Base-by-base conservation (phyloP, 306 rosid genomes). In the Quercus dentata region DNA sequence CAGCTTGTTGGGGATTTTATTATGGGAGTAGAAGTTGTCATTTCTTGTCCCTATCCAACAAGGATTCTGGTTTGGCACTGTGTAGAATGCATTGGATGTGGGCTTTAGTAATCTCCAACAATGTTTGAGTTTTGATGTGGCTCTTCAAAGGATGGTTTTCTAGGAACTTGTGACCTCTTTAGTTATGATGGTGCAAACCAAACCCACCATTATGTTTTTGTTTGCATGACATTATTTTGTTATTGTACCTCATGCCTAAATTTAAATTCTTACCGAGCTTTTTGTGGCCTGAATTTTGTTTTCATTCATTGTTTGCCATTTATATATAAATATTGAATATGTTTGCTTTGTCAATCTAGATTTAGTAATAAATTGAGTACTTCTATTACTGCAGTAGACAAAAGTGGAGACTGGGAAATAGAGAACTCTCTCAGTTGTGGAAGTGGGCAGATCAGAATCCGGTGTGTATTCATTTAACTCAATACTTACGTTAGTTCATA, bases 361-460 rank as follows among this genome's bases (percentile, higher is more conserved):
- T 51, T 76, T 72, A 23, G 69, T 78, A 28, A 83, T 41, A 25
- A 51, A 46, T 20, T 25, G 31, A 74, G 49, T 79, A 23, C 5
- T 64, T 81, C 38, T 76, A 67, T 28, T 78, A 35, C 81, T 82
- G 73, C 94, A 91, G 98, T 61, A 90, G 83, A 88, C 97, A 93
- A 54, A 91, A 92, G 82, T 94, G 97, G 97, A 91, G 99, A 85
- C 62, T 94, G 85, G 97, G 99, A 69, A 94, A 94, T 86, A 94
- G 89, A 90, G 99, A 94, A 81, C 90, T 94, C 78, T 91, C 99
- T 81, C 98, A 92, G 79, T 81, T 94, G 79, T 94, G 99, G 99
- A 94, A 92, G 83, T 94, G 97, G 97, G 92, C 99, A 33, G 99
- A 94, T 86, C 99, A 94, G 87, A 94, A 94, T 87, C 97, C 91